Base-by-base conservation (phyloP, 2,329 filamentous ascomycete species). In the Sporothrix brunneoviolacea region DNA sequence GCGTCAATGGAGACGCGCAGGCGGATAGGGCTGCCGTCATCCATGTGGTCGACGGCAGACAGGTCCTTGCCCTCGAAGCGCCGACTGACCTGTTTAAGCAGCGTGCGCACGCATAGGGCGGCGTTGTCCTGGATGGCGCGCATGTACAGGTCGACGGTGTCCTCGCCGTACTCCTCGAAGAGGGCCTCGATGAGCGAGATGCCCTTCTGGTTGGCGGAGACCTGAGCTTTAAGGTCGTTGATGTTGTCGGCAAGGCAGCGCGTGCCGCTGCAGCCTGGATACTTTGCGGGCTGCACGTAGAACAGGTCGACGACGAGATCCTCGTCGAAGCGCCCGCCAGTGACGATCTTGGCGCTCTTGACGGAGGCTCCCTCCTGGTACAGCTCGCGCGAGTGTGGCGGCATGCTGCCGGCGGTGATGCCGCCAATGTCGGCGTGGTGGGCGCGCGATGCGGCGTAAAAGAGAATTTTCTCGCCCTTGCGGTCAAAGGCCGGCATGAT, bases 361-460 rank as follows among this genome's bases (percentile, higher is more conserved):
- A 85, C 82, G 1, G 78, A 71, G 1, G 81, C 80, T 2, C 82
- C 82, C 64, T 85, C 82, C 60, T 85, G 77, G 62, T 70, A 82
- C 4, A 84, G 71, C 55, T 80, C 76, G 19, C 79, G 77, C 0
- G 83, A 87, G 54, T 86, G 80, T 2, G 87, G 84, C 2, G 88
- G 88, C 88, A 93, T 93, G 1, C 83, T 88, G 0, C 88, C 88
- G 0, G 88, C 86, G 0, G 89, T 73, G 39, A 91, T 90, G 8
- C 88, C 88, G 10, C 88, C 88, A 55, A 93, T 91, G 60, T 93
- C 87, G 9, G 87, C 87, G 59, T 91, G 87, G 62, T 93, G 87
- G 0, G 87, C 87, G 33, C 87, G 77, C 4, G 84, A 88, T 0
- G 87, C 87, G 1, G 88, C 86, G 55, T 90, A 91, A 66, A 91